A percentile compares a stretch with the other conserved stretches of the same genome.
Evolutionary conservation across 2,329 filamentous ascomycete species (phyloP).

Genomic region (Colletotrichum tabaci): DNA sequence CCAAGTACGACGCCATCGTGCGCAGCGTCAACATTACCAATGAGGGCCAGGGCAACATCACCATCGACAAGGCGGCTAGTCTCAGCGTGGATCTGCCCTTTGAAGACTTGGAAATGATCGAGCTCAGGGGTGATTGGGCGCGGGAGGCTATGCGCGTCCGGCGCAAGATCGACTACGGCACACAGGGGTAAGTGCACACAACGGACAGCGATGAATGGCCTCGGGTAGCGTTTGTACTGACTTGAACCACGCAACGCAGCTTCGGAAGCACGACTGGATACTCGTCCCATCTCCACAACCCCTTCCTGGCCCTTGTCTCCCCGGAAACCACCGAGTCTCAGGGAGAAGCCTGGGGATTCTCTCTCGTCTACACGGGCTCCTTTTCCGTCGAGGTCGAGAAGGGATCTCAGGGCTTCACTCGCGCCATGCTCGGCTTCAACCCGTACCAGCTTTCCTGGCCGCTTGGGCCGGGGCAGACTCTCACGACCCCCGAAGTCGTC

Average conservation of each 20-base stretch:
- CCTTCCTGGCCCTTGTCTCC: slow-evolving; percentile 71
- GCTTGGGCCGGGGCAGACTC: slow-evolving; percentile 68
- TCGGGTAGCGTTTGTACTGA: neutral
- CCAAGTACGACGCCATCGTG: slow-evolving; percentile 71
- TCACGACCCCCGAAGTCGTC: slow-evolving; percentile 75
- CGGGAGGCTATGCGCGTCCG: slow-evolving; percentile 70
- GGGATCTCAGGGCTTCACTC: slow-evolving; percentile 72
- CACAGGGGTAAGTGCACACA: slow-evolving; percentile 61
- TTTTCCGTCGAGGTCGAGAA: slow-evolving; percentile 75
- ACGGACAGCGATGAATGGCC: fast-evolving
- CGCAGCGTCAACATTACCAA: slow-evolving; percentile 75
- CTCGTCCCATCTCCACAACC: slow-evolving; percentile 76
- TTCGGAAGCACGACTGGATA: slow-evolving; percentile 75
- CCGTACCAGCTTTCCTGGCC: slow-evolving; percentile 72
- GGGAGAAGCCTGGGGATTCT: slow-evolving; percentile 76
- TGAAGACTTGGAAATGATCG: slow-evolving; percentile 73
- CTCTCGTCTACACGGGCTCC: slow-evolving; percentile 75
- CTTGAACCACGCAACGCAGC: slow-evolving; percentile 50
- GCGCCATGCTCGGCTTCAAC: slow-evolving; percentile 73
- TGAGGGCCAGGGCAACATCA: slow-evolving; percentile 65
- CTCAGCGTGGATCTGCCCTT: slow-evolving; percentile 74
- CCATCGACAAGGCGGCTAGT: slow-evolving; percentile 71
- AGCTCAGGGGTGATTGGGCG: slow-evolving; percentile 75
- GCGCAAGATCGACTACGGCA: slow-evolving; percentile 69
- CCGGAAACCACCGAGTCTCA: slow-evolving; percentile 72